phyloP scores from a whole-genome alignment of 768 basidiomycete genomes.

The Atractiella rhizophila region DNA sequence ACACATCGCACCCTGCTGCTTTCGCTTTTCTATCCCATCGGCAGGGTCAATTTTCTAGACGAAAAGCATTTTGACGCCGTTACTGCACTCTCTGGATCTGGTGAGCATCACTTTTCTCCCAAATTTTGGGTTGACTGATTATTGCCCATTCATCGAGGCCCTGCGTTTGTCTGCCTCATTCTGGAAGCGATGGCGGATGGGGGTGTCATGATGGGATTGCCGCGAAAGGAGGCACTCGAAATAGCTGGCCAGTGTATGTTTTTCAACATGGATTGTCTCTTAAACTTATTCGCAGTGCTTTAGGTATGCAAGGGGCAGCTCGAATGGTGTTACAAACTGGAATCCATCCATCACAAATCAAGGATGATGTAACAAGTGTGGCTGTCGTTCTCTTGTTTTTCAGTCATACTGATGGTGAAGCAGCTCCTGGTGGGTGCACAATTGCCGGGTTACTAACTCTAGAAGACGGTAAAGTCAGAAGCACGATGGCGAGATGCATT shows the following conservation, averaged over 20 bases:
- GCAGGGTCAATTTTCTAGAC: slow-evolving; percentile 79
- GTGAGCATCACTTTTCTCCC: no score
- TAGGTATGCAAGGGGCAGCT: slow-evolving; percentile 86
- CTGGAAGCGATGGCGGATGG: slow-evolving; percentile 98
- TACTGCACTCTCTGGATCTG: slow-evolving; percentile 83
- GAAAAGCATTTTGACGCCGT: slow-evolving; percentile 98
- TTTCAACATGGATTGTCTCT: neutral
- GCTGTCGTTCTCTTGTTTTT: neutral
- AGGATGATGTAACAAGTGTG: slow-evolving; percentile 90
- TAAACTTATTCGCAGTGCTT: neutral
- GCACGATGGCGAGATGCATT: slow-evolving; percentile 81
- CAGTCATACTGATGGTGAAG: neutral
- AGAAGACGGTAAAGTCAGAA: slow-evolving; percentile 78
- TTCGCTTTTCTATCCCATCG: slow-evolving; percentile 91
- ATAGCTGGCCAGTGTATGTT: slow-evolving; percentile 68
- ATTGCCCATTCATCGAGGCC: no score
- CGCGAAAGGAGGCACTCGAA: slow-evolving; percentile 75
- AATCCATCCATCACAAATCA: slow-evolving; percentile 84
- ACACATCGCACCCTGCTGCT: slow-evolving; percentile 50
- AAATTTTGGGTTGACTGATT: no score
- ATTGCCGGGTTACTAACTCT: slow-evolving; percentile 87
- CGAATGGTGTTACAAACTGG: slow-evolving; percentile 74
- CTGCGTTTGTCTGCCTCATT: slow-evolving; percentile 88
- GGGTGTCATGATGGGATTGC: slow-evolving; percentile 98
- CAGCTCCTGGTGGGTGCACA: slow-evolving; percentile 92